Evolutionary conservation across 1,284 basidiomycete species (phyloP).

Genomic region (Cryptococcus sp.): DNA sequence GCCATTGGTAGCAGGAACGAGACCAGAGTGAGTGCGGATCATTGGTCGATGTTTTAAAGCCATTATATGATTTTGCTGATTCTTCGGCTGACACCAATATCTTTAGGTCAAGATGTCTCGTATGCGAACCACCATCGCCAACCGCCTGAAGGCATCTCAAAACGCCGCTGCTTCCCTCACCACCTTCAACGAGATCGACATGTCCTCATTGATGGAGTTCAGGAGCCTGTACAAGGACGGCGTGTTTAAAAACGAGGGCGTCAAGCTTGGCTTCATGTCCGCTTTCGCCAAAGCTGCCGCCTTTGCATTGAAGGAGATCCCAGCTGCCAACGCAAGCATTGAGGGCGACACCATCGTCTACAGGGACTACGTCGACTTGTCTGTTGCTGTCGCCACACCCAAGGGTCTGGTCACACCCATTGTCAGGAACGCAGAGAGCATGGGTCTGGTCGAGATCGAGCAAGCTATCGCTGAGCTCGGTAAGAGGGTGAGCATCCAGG

Average conservation of each 20-base stretch:
- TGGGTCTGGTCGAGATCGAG: slow-evolving; percentile 91
- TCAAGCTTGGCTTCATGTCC: slow-evolving; percentile 99
- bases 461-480: slow-evolving; percentile 86
- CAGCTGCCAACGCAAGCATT: slow-evolving; percentile 91
- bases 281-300: slow-evolving; percentile 88
- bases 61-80: background rate
- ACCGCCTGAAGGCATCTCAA: slow-evolving; percentile 97
- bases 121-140: slow-evolving; percentile 95
- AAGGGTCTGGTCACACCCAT: slow-evolving; percentile 98
- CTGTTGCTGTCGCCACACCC: slow-evolving; percentile 94
- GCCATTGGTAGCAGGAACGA: slow-evolving; percentile 65
- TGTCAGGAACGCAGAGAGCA: slow-evolving; percentile 82
- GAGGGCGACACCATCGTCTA: slow-evolving; percentile 93
- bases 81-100: background rate
- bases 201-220: slow-evolving; percentile 93
- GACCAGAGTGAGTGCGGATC: slow-evolving; percentile 66
- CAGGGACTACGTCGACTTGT: slow-evolving; percentile 90
- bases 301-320: slow-evolving; percentile 88
- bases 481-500: slow-evolving; percentile 68
- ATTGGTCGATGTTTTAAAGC: background rate
- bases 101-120: slow-evolving; percentile 90
- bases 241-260: slow-evolving; percentile 86
- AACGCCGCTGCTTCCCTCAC: slow-evolving; percentile 96
- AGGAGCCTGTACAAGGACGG: slow-evolving; percentile 94
- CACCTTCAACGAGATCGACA: slow-evolving; percentile 99